Conservation (phyloP, 768 basidiomycete species). For the Cystofilobasidium macerans region DNA sequence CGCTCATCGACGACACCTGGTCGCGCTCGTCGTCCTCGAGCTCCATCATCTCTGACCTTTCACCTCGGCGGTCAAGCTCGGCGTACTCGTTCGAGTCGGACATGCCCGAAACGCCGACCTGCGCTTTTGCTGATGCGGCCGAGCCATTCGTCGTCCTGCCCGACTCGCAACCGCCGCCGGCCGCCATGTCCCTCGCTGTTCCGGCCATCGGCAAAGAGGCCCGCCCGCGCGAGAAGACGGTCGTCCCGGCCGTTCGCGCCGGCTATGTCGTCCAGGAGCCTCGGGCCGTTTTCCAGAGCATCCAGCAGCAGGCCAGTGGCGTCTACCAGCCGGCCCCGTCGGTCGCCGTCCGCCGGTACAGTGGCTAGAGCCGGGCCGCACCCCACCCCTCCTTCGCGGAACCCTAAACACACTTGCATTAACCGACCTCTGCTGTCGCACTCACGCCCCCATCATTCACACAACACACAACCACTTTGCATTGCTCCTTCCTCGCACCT, state of each 20-base stretch:
- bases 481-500: no score
- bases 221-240: slow-evolving; percentile 4
- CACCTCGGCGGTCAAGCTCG: slow-evolving; percentile 17
- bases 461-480: no score
- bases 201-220: neutral
- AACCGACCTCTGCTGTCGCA: no score
- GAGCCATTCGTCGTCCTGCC: slow-evolving; percentile 7
- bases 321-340: neutral
- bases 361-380: neutral
- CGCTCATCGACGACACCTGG: neutral
- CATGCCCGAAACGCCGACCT: slow-evolving; percentile 24
- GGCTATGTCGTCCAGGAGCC: slow-evolving; percentile 25
- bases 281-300: slow-evolving; percentile 9
- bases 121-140: neutral
- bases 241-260: neutral
- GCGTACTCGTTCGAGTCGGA: slow-evolving; percentile 21
- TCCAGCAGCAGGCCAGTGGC: neutral
- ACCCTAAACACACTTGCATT: no score
- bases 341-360: neutral
- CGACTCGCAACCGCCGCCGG: neutral
- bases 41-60: slow-evolving; percentile 14
- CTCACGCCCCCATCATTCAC: no score
- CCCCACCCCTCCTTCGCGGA: no score
- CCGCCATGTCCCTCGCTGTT: neutral
- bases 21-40: slow-evolving; percentile 18